Evolutionary conservation across 768 basidiomycete genomes (phyloP).

Genomic region (Mycena olivaceomarginata): DNA sequence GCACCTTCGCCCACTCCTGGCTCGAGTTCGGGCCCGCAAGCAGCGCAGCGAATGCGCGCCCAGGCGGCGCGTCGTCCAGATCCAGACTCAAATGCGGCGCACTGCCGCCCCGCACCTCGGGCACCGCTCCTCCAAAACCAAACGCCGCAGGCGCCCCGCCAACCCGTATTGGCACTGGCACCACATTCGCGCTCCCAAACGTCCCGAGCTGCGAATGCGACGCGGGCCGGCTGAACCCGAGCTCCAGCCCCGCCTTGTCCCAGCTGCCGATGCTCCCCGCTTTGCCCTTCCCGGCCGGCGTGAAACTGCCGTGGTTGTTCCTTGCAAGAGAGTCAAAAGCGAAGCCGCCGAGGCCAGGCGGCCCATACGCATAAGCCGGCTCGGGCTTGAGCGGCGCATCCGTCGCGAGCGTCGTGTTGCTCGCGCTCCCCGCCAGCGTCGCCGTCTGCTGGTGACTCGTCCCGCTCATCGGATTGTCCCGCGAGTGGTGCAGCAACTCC

Average conservation of each 20-base stretch:
- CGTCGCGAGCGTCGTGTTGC: slow-evolving; percentile 37
- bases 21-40: slow-evolving; percentile 15
- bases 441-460: neutral
- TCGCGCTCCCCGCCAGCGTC: slow-evolving; percentile 36
- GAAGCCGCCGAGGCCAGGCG: slow-evolving; percentile 39
- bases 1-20: slow-evolving; percentile 9
- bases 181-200: slow-evolving; percentile 31
- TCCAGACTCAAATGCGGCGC: slow-evolving; percentile 41
- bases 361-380: slow-evolving; percentile 30
- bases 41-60: slow-evolving; percentile 22
- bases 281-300: neutral
- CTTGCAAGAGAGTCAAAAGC: neutral
- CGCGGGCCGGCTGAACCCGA: slow-evolving; percentile 38
- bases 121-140: neutral
- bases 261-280: slow-evolving; percentile 18
- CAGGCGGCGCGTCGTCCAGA: slow-evolving; percentile 43
- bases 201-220: slow-evolving; percentile 35
- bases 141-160: neutral
- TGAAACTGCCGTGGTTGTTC: neutral
- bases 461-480: neutral
- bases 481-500: slow-evolving; percentile 9
- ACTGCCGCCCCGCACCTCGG: neutral
- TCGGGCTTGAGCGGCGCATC: slow-evolving; percentile 25
- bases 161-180: slow-evolving; percentile 27
- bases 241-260: slow-evolving; percentile 39